Evolutionary conservation across 495 filamentous ascomycete species (phyloP).

Genomic region (Lineolata rhizophorae): DNA sequence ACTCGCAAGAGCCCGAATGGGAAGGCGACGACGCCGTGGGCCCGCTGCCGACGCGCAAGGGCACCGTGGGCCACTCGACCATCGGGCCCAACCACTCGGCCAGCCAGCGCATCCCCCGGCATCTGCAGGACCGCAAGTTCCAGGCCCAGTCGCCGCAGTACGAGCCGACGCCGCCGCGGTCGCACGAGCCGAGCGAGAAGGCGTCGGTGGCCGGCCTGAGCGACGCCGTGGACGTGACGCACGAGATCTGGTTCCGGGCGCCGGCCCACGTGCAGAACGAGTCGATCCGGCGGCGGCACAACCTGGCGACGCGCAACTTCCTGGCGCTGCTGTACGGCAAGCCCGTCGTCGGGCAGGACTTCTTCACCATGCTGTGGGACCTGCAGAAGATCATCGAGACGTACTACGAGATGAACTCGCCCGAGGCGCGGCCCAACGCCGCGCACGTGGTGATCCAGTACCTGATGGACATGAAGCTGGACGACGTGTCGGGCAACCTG

Average conservation of each 20-base stretch:
- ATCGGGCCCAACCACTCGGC: not conserved
- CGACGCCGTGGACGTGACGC: conserved; percentile 3
- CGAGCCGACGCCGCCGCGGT: not conserved
- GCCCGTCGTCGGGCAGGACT: conserved; percentile 12
- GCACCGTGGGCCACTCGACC: not conserved
- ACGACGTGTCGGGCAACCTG: conserved; percentile 42
- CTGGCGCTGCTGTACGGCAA: conserved; percentile 13
- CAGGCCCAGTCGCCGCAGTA: not conserved
- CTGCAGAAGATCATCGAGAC: conserved; percentile 12
- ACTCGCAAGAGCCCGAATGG: not conserved
- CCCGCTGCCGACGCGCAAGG: not conserved
- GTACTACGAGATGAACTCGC: conserved; percentile 13
- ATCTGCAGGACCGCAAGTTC: not conserved
- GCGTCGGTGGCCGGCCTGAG: conserved; percentile 1
- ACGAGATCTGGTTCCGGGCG: conserved; percentile 14
- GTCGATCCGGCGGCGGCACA: conserved; percentile 8
- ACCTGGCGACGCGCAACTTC: conserved; percentile 15
- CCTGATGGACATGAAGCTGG: conserved; percentile 16
- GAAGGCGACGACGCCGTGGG: not conserved
- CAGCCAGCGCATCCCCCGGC: not conserved
- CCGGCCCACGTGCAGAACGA: conserved; percentile 7
- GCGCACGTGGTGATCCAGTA: conserved; percentile 11
- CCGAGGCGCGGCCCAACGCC: conserved; percentile 5
- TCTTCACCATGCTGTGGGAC: conserved; percentile 11
- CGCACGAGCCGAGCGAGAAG: not conserved